Evolutionary conservation across 169 alveolate species (phyloP), one percentile per base, ranked within the genome.

Genomic region (Theileria annulata): DNA sequence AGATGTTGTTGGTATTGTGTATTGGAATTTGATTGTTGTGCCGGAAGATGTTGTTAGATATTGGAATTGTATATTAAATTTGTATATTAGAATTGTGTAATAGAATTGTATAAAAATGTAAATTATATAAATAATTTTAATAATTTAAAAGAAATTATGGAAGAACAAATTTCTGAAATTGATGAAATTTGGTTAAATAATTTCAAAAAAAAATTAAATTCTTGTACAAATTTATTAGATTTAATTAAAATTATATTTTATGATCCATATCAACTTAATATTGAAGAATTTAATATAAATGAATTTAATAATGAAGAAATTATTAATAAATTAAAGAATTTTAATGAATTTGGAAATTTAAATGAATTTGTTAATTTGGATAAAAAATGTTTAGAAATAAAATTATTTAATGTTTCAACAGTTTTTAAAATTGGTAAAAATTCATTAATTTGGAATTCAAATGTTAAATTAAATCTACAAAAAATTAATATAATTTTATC

Each of bases 361-460:
- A 15, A 3, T 13, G 6, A 6, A 58, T 8, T 49, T 5, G 21
- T 72, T 28, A 12, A 0, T 31, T 3, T 31, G 13, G 63, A 70
- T 25, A 19, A 0, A 15, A 58, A 60, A 12, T 72, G 79, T 51
- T 15, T 6, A 15, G 75, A n/a, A 0, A 15, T 72, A 19, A 58
- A 33, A 12, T 25, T 51, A 23, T 23, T 42, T 0, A 78, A 72
- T 8, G 79, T 72, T 17, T 15, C 79, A 35, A 59, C 67, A 5
- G 89, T 82, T 15, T 75, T 62, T 73, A 33, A 23, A 25, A 66
- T 78, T 27, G 89, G 89, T 13, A 42, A 19, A 28, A 17, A 66
- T 5, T 78, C 86, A 13, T 75, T 82, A 51, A 67, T 77, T 28
- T 25, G 49, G 49, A 62, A 64, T 49, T 73, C 84, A 6, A 80